Conservation (phyloP, 768 basidiomycete species). For the Pleurotus pulmonarius region DNA sequence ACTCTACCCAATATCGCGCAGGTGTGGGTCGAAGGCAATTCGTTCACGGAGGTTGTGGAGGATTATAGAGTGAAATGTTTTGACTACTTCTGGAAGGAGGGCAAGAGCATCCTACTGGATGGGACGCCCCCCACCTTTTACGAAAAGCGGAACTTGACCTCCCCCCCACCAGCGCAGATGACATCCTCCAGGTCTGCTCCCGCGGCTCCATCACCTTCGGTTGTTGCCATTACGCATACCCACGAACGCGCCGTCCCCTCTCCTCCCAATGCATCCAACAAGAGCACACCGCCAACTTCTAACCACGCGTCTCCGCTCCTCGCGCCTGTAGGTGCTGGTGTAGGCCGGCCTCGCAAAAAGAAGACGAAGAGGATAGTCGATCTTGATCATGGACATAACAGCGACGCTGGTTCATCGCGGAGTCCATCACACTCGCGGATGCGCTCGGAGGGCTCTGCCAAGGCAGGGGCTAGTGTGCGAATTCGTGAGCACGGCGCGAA, state of each 20-base stretch:
- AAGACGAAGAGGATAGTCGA: slow-evolving; percentile 78
- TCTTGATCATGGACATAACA: slow-evolving; percentile 51
- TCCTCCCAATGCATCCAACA: slow-evolving; percentile 11
- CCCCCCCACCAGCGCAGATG: slow-evolving; percentile 48
- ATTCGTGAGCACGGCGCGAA: slow-evolving; percentile 18
- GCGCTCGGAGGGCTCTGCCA: slow-evolving; percentile 24
- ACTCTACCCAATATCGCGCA: slow-evolving; percentile 75
- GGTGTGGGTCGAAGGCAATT: slow-evolving; percentile 85
- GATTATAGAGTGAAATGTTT: slow-evolving; percentile 78
- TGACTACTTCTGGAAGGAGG: slow-evolving; percentile 80
- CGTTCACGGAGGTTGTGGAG: slow-evolving; percentile 69
- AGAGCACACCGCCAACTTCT: slow-evolving; percentile 19
- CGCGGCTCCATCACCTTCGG: slow-evolving; percentile 53
- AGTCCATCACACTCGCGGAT: slow-evolving; percentile 26
- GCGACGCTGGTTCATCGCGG: slow-evolving; percentile 20
- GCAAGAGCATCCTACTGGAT: slow-evolving; percentile 75
- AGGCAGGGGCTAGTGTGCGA: slow-evolving; percentile 11
- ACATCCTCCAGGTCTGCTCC: slow-evolving; percentile 44
- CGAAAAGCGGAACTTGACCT: slow-evolving; percentile 59
- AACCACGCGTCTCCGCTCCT: slow-evolving; percentile 45
- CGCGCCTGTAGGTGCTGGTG: slow-evolving; percentile 27
- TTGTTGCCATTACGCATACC: slow-evolving; percentile 51
- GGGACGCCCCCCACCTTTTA: slow-evolving; percentile 66
- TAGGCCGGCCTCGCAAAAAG: slow-evolving; percentile 48
- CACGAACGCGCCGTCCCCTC: slow-evolving; percentile 13